Evolutionary conservation across 352 stramenopile genomes (phyloP).

Genomic region (Globisporangium iwayamae): DNA sequence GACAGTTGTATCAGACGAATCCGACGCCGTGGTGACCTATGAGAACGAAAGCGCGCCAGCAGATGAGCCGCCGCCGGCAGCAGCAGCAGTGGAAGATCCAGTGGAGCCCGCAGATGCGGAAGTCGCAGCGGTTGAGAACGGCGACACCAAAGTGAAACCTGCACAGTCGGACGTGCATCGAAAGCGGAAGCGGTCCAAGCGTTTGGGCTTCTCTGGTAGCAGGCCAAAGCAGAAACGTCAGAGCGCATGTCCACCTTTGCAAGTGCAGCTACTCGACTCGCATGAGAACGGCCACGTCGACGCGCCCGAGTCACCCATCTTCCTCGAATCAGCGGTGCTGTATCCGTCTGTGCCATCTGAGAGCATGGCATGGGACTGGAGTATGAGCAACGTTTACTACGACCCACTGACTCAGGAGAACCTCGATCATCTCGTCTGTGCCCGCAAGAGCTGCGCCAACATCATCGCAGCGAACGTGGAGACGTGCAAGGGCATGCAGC

Average conservation of each 20-base stretch:
- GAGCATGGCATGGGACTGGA: conserved; percentile 51
- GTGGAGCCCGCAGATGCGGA: neutral
- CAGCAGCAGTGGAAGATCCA: neutral
- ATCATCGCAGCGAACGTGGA: conserved; percentile 45
- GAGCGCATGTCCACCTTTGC: conserved; percentile 13
- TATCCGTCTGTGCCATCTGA: conserved; percentile 36
- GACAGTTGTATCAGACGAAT: conserved; percentile 8
- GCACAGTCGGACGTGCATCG: conserved; percentile 8
- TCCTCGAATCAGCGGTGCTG: conserved; percentile 35
- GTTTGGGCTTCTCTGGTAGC: conserved; percentile 28
- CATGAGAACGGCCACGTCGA: conserved; percentile 13
- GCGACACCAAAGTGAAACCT: neutral
- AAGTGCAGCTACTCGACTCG: conserved; percentile 28
- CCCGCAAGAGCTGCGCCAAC: conserved; percentile 51
- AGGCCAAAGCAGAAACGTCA: conserved; percentile 19
- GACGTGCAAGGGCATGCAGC: conserved; percentile 19
- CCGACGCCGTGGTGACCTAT: conserved; percentile 10
- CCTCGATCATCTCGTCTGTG: conserved; percentile 48
- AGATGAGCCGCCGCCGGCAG: conserved; percentile 1
- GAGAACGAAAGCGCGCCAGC: conserved; percentile 1
- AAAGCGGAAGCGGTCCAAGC: conserved; percentile 49
- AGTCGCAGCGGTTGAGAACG: neutral
- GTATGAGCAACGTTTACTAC: conserved; percentile 58
- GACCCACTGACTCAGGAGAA: conserved; percentile 40
- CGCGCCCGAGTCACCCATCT: conserved; percentile 37